phyloP scores from a whole-genome alignment of 2,329 filamentous ascomycete genomes.

The Exophiala aquamarina region DNA sequence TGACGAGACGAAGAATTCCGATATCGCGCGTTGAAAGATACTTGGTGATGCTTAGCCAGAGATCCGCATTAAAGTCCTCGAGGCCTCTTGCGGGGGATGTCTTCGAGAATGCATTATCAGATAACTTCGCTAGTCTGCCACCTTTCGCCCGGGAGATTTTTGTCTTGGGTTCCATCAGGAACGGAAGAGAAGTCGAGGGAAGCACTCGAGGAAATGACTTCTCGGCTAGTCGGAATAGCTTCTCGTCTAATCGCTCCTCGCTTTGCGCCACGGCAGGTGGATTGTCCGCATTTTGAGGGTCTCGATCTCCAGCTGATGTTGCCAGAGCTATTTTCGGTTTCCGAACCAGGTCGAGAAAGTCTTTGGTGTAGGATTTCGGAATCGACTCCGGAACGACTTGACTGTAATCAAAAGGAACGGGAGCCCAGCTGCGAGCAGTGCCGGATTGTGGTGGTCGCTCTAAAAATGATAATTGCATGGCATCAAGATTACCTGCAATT shows the following conservation, averaged over 20 bases:
- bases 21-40: slow-evolving; percentile 60
- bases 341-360: slow-evolving; percentile 5
- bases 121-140: too few relatives aligned
- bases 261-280: too few relatives aligned
- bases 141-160: too few relatives aligned
- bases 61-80: slow-evolving; percentile 56
- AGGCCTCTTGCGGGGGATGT: background rate
- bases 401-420: slow-evolving; percentile 13
- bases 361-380: slow-evolving; percentile 10
- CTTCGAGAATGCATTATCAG: background rate
- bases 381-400: slow-evolving; percentile 17
- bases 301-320: too few relatives aligned
- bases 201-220: too few relatives aligned
- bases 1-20: slow-evolving; percentile 62
- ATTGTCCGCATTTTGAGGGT: too few relatives aligned
- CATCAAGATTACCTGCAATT: too few relatives aligned
- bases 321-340: background rate
- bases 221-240: too few relatives aligned
- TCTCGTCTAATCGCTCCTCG: too few relatives aligned
- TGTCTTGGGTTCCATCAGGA: too few relatives aligned
- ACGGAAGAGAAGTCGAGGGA: too few relatives aligned
- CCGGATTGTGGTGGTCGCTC: background rate
- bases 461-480: background rate
- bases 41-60: slow-evolving; percentile 59
- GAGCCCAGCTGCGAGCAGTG: too few relatives aligned